phyloP scores from a whole-genome alignment of 371 early-diverging fungal species.

The Mucor piriformis region DNA sequence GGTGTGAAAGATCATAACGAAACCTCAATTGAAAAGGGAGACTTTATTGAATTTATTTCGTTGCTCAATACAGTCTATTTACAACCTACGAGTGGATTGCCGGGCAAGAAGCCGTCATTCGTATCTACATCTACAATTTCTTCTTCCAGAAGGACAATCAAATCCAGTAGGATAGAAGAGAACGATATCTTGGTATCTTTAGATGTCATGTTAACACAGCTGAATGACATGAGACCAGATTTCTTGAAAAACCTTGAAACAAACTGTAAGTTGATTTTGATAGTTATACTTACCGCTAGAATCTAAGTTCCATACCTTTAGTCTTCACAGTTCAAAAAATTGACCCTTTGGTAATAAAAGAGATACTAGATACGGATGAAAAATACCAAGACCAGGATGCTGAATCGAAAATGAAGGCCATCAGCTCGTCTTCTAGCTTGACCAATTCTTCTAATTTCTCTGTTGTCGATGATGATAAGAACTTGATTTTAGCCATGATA shows the following conservation, averaged over 20 bases:
- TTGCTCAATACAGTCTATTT: constrained; percentile 13
- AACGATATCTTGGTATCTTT: constrained; percentile 28
- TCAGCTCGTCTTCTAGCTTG: background rate
- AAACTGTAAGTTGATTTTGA: constrained; percentile 31
- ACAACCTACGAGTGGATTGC: background rate
- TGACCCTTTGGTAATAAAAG: background rate
- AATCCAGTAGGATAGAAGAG: background rate
- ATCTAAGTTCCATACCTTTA: background rate
- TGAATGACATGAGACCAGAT: constrained; percentile 61
- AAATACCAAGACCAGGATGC: background rate
- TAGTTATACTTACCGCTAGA: too few relatives aligned
- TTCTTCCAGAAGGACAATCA: background rate
- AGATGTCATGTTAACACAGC: constrained; percentile 48
- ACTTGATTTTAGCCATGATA: background rate
- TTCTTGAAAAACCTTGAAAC: constrained; percentile 58
- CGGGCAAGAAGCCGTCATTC: background rate
- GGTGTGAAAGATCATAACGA: constrained; percentile 21
- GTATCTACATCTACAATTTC: background rate
- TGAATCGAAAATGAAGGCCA: background rate
- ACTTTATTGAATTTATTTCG: constrained; percentile 16
- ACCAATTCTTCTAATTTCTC: constrained; percentile 10
- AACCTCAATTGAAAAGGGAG: background rate
- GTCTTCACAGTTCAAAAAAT: background rate
- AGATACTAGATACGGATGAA: background rate
- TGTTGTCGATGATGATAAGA: constrained; percentile 10